Conservation (phyloP, 73 alveolate genomes). For the Paramecium tetraurelia region DNA sequence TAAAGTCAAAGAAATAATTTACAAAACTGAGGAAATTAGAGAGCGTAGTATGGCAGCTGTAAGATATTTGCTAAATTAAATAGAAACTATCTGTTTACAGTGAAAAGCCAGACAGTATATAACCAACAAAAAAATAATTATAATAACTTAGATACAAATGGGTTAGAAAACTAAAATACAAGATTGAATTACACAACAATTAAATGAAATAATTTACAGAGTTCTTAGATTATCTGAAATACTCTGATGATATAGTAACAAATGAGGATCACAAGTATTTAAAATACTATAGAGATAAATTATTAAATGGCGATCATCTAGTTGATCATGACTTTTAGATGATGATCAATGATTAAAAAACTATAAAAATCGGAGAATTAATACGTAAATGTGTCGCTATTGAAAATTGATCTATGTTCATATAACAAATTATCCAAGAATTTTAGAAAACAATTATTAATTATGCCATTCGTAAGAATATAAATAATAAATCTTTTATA, state of each 20-base stretch:
- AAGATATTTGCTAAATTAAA: neutral
- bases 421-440: neutral
- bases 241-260: neutral
- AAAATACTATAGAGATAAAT: neutral
- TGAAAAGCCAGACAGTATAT: neutral
- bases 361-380: neutral
- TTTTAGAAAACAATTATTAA: neutral
- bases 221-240: neutral
- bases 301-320: neutral
- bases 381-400: neutral
- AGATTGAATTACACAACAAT: neutral
- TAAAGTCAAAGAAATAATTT: neutral
- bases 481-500: neutral
- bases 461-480: neutral
- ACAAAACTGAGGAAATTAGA: slow-evolving; percentile 24
- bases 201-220: neutral
- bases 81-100: slow-evolving; percentile 22
- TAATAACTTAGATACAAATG: neutral
- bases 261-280: neutral
- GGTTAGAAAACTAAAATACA: neutral
- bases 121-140: neutral
- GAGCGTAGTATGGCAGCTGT: neutral
- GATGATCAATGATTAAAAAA: neutral
- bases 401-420: neutral
- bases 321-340: neutral